Base-by-base conservation (phyloP, 805 yeast genomes). In the Hemisphaericaspora nanyangensis region DNA sequence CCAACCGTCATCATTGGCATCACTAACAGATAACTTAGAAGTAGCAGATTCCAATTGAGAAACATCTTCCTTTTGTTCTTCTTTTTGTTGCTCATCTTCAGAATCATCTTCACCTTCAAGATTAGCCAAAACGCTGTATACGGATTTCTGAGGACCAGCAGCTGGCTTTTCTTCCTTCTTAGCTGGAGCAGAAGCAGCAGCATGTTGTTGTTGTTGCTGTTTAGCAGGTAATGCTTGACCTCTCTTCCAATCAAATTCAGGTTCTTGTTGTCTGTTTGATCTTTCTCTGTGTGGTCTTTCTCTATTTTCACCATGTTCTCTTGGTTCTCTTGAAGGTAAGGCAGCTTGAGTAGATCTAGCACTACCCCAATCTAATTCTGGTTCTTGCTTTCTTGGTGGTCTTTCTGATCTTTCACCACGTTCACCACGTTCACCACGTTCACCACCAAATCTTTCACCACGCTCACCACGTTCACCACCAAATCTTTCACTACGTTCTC, bases 301-400 rank as follows among this genome's bases (percentile, higher is more conserved):
- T 58, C 70, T 65, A 42, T 43, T 39, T 44, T 39, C 55, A 51
- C 62, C 43, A 48, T 59, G 56, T 28, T 46, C 40, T 33, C 48
- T 35, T 58, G 64, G 45, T 42, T 62, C 64, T 46, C 65, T 55
- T 37, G 65, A 61, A 26, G 68, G 67, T 53, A 65, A 61, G 2
- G 58, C 45, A 6, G 50, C 54, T 27, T 49, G 47, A 26, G 53
- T 45, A 39, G 52, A 37, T 50, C 60, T 68, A 49, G 67, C 74
- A 51, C 61, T 32, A 31, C 65, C 55, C 73, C 73, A 67, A 51
- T 67, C 72, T 38, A 68, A 56, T 25, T 68, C 70, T 10, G 68
- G 66, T 42, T 63, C 72, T 34, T 55, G 56, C 33, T 52, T 65
- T 47, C 52, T 58, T 31, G 65, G 60, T 36, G 47, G 45, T 48